phyloP scores from a whole-genome alignment of 2,329 filamentous ascomycete genomes.

The Curvularia verruculosa region DNA sequence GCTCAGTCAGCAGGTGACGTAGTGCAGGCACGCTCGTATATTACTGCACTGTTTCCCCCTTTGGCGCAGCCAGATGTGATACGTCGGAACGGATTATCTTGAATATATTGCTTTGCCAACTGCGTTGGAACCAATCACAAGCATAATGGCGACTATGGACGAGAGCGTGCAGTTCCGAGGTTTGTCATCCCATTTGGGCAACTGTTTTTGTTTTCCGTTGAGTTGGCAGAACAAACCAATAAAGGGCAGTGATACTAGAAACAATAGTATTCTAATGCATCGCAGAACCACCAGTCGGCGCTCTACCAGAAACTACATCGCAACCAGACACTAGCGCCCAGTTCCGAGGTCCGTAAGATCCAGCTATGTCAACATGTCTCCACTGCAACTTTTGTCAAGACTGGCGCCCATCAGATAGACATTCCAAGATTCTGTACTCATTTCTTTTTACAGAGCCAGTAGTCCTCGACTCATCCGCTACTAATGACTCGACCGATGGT shows the following conservation, averaged over 20 bases:
- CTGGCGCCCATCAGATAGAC: neutral
- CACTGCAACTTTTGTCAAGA: neutral
- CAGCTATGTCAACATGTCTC: neutral
- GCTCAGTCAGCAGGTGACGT: conserved; percentile 23
- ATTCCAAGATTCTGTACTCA: neutral
- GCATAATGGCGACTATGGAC: conserved; percentile 8
- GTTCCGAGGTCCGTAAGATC: conserved; percentile 12
- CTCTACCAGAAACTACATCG: conserved; percentile 1
- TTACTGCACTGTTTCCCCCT: neutral
- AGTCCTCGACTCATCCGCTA: neutral
- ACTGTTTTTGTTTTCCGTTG: neutral
- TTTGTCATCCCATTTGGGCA: neutral
- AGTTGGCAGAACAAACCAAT: neutral
- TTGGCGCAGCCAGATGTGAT: neutral
- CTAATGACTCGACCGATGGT: neutral
- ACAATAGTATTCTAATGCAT: neutral
- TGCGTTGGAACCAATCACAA: neutral
- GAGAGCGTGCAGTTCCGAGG: conserved; percentile 17
- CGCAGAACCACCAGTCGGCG: conserved; percentile 10
- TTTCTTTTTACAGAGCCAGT: conserved; percentile 8
- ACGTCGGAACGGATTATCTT: conserved; percentile 2
- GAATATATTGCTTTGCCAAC: neutral
- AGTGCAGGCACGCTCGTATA: conserved; percentile 10
- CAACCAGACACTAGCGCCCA: conserved; percentile 4
- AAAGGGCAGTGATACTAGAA: neutral